Base-by-base conservation (phyloP, 768 basidiomycete species). In the Phanerochaete carnosa region DNA sequence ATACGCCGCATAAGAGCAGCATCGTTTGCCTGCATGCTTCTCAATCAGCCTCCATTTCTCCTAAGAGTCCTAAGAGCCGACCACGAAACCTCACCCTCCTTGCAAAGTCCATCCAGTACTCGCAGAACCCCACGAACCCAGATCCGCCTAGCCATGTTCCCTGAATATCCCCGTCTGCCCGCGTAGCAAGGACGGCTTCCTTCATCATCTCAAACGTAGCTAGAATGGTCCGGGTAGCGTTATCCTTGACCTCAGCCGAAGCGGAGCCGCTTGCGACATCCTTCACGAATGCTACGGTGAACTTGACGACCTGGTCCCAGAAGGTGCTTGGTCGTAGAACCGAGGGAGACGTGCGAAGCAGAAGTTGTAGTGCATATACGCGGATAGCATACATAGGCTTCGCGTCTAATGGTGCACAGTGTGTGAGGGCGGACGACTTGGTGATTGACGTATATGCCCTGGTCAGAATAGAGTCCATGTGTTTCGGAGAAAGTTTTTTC, bases 31-130 rank as follows among this genome's bases (percentile, higher is more conserved):
- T 87, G 59, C 23, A 58, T 11, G 33, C 55, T 39, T 12, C 5
- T 28, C 13, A 15, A 35, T 35, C 33, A 35, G 15, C 33, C 15
- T 15, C 15, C 33, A 15, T 7, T 7, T 35, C 7, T 15, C 7
- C 33, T 7, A 15, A 35, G 33, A 35, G 33, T 19, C 37, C 16
- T 46, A 46, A 8, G 23, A 46, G 19, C 8, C 29, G 29, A 7
- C 33, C 33, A 35, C 0, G 50, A 30, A 30, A 23, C 7, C 35
- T 71, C 79, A 59, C 91, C 75, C 78, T 79, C 66, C 82, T 83
- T 0, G 90, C 89, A 63, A 91, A 82, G 22, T 73, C 75, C 64
- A 84, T 79, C 85, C 91, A 91, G 57, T 83, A 84, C 63, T 92
- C 89, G 68, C 89, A 91, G 69, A 89, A 83, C 8, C 76, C 75